phyloP scores from a whole-genome alignment of 1,139 yeast genomes.

The Trichomonascaceae sp. region DNA sequence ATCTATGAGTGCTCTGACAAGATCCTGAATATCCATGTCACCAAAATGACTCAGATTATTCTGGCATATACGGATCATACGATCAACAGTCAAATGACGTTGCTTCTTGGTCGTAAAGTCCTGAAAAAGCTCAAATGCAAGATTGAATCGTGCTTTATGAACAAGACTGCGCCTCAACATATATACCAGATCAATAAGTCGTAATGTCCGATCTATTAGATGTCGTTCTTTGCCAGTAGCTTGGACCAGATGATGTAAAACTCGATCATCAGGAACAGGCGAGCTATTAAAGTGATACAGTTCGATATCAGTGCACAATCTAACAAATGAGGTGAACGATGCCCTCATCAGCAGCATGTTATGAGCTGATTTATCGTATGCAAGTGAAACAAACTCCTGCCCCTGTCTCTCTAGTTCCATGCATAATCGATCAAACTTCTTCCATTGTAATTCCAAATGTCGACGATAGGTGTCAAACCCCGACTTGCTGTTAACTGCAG shows the following conservation, averaged over 20 bases:
- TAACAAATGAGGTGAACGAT: constrained; percentile 19
- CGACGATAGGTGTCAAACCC: constrained; percentile 26
- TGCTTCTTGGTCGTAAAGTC: constrained; percentile 16
- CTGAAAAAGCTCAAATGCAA: constrained; percentile 14
- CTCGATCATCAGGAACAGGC: constrained; percentile 15
- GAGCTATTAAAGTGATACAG: constrained; percentile 21
- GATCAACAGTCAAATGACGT: constrained; percentile 18
- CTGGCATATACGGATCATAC: constrained; percentile 18
- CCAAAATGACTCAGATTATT: constrained; percentile 17
- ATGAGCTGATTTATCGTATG: constrained; percentile 19
- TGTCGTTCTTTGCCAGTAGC: constrained; percentile 7
- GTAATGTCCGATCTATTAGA: constrained; percentile 14
- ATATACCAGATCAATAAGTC: constrained; percentile 16
- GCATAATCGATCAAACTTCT: constrained; percentile 55
- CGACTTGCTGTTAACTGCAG: constrained; percentile 1
- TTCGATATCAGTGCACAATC: constrained; percentile 22
- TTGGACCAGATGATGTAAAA: constrained; percentile 10
- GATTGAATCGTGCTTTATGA: constrained; percentile 12
- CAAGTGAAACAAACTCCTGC: constrained; percentile 48
- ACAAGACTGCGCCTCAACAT: constrained; percentile 13
- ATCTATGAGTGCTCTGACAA: constrained; percentile 19
- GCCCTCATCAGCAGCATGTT: constrained; percentile 20
- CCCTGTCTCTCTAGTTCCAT: constrained; percentile 57
- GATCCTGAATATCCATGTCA: constrained; percentile 17
- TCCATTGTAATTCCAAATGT: constrained; percentile 45